These are phyloP conservation scores for Penicillium nordicum DNA, from an alignment of 2,329 filamentous ascomycete species.

Conservation along the genomic window DNA sequence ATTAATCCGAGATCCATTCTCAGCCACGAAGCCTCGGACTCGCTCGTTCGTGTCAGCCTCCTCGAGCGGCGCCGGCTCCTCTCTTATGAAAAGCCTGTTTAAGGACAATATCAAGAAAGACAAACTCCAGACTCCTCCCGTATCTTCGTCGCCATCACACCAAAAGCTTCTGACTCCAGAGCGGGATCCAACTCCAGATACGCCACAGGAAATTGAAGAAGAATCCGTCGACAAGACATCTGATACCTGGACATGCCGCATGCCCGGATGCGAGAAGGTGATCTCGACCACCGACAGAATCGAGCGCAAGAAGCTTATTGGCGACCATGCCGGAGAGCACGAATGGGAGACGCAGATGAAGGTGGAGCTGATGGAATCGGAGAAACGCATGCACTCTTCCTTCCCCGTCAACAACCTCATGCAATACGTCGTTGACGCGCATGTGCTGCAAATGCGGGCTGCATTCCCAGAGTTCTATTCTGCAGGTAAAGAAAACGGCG, in stretches of 20 bases:
- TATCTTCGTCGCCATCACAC: not conserved
- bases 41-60: constrained; percentile 12
- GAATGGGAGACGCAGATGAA: constrained; percentile 26
- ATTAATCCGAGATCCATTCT: constrained; percentile 22
- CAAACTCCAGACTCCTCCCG: constrained; percentile 3
- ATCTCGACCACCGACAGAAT: constrained; percentile 12
- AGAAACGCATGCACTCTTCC: constrained; percentile 23
- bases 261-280: constrained; percentile 19
- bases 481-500: not conserved
- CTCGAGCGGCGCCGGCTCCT: constrained; percentile 11
- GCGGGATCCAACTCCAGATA: constrained; percentile 5
- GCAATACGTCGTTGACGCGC: constrained; percentile 22
- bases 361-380: constrained; percentile 23
- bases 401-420: constrained; percentile 24
- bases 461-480: constrained; percentile 24
- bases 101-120: constrained; percentile 8
- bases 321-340: constrained; percentile 22
- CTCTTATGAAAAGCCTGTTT: constrained; percentile 21
- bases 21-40: constrained; percentile 14
- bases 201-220: not conserved
- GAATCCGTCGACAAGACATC: constrained; percentile 4
- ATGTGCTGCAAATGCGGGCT: constrained; percentile 23
- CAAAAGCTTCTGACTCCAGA: not conserved
- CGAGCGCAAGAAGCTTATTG: constrained; percentile 21
- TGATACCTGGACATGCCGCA: constrained; percentile 20